A percentile compares a stretch with the other conserved stretches of the same genome.
These are phyloP conservation scores for Juncus inflexus DNA, from an alignment of 176 grass and related monocot species.

Conservation along the genomic window DNA sequence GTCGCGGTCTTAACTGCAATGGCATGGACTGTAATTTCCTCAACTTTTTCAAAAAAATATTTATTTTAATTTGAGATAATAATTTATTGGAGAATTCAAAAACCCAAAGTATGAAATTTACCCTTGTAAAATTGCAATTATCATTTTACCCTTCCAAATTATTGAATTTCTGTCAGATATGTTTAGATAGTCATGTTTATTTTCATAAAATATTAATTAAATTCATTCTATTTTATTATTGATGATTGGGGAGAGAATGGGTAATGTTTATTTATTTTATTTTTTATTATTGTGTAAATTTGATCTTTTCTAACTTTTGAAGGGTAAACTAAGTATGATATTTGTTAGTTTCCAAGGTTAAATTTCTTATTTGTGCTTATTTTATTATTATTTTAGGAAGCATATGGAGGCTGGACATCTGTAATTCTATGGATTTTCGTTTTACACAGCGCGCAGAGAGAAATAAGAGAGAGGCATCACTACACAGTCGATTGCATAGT, in stretches of 20 bases:
- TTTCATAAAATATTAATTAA: too few species aligned
- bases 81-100: too few species aligned
- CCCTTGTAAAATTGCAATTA: too few species aligned
- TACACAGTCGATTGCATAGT: constrained; percentile 74
- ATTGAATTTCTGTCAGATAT: too few species aligned
- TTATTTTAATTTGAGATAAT: not conserved
- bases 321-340: not conserved
- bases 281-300: not conserved
- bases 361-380: not conserved
- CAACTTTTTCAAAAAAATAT: not conserved
- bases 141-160: too few species aligned
- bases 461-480: constrained; percentile 73
- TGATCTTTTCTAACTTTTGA: not conserved
- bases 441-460: constrained; percentile 78
- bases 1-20: constrained; percentile 93
- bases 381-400: constrained; percentile 49
- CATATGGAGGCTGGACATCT: constrained; percentile 89
- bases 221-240: too few species aligned
- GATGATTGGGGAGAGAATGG: too few species aligned
- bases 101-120: too few species aligned
- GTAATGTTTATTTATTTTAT: too few species aligned
- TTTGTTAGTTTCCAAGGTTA: not conserved
- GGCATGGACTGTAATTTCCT: constrained; percentile 77
- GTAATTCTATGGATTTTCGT: constrained; percentile 66
- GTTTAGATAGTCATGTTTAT: too few species aligned